A percentile compares a stretch with the other conserved stretches of the same genome.
These are phyloP conservation scores for Clavariopsis aquatica DNA, from an alignment of 495 filamentous ascomycete species.

Conservation along the genomic window DNA sequence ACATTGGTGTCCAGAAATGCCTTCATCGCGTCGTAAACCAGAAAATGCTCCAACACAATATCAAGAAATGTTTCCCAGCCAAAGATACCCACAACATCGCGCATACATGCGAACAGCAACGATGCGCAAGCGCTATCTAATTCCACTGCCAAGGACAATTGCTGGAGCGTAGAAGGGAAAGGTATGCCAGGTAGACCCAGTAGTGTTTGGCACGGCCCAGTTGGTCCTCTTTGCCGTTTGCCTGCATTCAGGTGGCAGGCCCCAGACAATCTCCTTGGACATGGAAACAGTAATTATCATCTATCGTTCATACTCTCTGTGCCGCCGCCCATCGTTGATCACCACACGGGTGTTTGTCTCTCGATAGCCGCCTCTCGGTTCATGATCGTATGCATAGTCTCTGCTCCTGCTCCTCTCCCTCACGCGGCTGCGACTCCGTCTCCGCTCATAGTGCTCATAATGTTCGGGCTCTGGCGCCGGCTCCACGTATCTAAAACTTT, in stretches of 20 bases:
- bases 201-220: no score
- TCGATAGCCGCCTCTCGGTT: constrained; percentile 34
- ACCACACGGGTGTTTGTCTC: constrained; percentile 34
- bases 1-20: not conserved
- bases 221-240: no score
- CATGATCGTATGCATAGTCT: constrained; percentile 30
- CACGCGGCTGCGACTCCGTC: constrained; percentile 22
- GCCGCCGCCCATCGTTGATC: constrained; percentile 38
- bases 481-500: constrained; percentile 45
- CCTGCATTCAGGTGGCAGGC: no score
- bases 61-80: not conserved
- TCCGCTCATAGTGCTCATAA: constrained; percentile 24
- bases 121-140: not conserved
- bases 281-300: not conserved
- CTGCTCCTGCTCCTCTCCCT: constrained; percentile 34
- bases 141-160: no score
- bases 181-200: no score
- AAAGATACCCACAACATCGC: not conserved
- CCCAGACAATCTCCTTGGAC: no score
- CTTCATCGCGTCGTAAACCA: not conserved
- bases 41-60: constrained; percentile 1
- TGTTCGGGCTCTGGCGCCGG: constrained; percentile 32
- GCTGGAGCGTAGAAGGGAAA: no score
- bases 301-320: constrained; percentile 37
- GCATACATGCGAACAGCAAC: constrained; percentile 6